Percentiles rank a stretch among this genome's conserved stretches.
Evolutionary conservation across 1,139 yeast genomes (phyloP).

Genomic region (Magnusiomyces suaveolens): DNA sequence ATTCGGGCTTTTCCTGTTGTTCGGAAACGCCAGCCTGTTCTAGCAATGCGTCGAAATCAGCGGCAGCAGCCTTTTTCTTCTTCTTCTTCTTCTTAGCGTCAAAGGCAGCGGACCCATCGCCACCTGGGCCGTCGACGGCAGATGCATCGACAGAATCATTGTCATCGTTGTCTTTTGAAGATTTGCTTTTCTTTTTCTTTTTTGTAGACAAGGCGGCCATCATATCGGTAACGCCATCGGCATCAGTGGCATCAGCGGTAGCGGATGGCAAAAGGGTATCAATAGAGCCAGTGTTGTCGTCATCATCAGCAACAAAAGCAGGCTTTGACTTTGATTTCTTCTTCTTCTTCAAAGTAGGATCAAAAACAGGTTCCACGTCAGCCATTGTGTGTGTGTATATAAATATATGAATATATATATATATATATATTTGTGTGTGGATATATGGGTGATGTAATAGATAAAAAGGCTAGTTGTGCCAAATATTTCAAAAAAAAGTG

Average conservation of each 20-base stretch:
- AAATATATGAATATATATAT: too few relatives aligned
- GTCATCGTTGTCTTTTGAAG: conserved; percentile 39
- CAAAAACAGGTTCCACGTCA: conserved; percentile 18
- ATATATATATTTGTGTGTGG: too few relatives aligned
- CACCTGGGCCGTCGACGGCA: conserved; percentile 24
- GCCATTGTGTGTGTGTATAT: conserved; percentile 9
- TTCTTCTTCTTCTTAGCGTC: conserved; percentile 76
- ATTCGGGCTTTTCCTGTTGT: conserved; percentile 27
- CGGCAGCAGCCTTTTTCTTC: conserved; percentile 52
- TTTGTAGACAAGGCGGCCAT: conserved; percentile 43
- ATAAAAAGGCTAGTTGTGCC: too few relatives aligned
- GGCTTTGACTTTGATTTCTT: conserved; percentile 51
- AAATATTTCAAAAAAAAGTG: too few relatives aligned
- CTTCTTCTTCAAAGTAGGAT: conserved; percentile 46
- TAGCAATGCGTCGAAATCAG: conserved; percentile 72
- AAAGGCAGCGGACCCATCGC: conserved; percentile 27
- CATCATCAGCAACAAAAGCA: conserved; percentile 32
- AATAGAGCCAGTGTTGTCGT: too few relatives aligned
- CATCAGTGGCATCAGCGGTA: conserved; percentile 22
- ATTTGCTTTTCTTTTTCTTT: conserved; percentile 36
- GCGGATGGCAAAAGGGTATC: conserved; percentile 34
- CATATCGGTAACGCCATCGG: conserved; percentile 35
- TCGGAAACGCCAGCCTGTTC: conserved; percentile 82
- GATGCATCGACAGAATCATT: conserved; percentile 34
- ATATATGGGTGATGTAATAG: too few relatives aligned